Evolutionary conservation across 768 basidiomycete genomes (phyloP), one percentile per base, ranked within the genome.

Genomic region (Amanita molliuscula): DNA sequence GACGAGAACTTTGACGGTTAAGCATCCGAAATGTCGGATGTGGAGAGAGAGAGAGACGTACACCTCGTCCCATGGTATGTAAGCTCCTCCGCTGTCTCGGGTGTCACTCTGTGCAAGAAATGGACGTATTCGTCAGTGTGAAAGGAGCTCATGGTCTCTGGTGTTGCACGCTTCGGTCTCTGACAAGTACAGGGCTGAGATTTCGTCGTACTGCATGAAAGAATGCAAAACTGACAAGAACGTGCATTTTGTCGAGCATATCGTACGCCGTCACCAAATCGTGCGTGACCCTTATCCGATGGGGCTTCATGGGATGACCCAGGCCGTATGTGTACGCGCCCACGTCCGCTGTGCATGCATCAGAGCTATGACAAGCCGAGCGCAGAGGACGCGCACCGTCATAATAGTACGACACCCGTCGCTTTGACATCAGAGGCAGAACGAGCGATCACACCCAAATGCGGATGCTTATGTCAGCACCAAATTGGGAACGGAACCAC

Each of bases 81-180:
- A 59, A 96, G 65, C 49, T 89, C 84, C 57, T 89, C 87, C 1
- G 78, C 82, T 3, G 88, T 95, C 65, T 99, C 96, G 0, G 94
- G 94, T 0, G 85, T 89, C 23, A 98, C 94, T 43, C 79, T 77
- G 48, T 79, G 74, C 40, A 99, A 69, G 59, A 98, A 95, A 59
- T 98, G 82, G 52, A 99, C 77, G 66, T 96, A 99, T 75, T 99
- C 96, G 70, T 99, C 96, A 18, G 95, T 92, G 65, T 99, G 96
- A 66, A 98, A 99, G 9, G 83, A 70, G n/a, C 88, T 85, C 87
- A 99, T 87, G 20, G 78, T 75, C 58, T 82, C 76, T 11, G 84
- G 77, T 0, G 79, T 74, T 3, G 88, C 82, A 16, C 88, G 74
- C 55, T 72, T 76, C 4, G 91, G 82, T 59, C 73, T 75, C 87